These are phyloP conservation scores for Punica granatum DNA, from an alignment of 345 rosid species.

Conservation along the genomic window DNA sequence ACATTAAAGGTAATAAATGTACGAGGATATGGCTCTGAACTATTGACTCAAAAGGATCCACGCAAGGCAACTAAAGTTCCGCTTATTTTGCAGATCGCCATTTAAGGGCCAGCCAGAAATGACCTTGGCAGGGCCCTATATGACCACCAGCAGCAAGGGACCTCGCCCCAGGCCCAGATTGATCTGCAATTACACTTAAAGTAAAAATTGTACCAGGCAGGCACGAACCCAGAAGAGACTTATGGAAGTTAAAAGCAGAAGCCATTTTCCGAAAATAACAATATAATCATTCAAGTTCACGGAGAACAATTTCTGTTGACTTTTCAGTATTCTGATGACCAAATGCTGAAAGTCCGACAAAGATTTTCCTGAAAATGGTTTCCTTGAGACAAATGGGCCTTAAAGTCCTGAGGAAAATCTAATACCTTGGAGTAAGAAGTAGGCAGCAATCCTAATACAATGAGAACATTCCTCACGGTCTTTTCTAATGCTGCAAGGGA, in stretches of 20 bases:
- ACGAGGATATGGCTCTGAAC: too few relatives aligned
- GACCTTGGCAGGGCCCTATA: too few relatives aligned
- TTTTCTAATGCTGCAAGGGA: constrained; percentile 64
- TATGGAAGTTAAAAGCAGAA: not conserved
- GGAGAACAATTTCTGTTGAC: not conserved
- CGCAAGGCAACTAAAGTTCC: too few relatives aligned
- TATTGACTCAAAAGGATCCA: too few relatives aligned
- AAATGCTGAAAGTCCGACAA: not conserved
- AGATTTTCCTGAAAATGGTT: not conserved
- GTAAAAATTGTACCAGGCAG: too few relatives aligned
- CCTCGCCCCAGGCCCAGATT: too few relatives aligned
- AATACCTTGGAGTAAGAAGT: constrained; percentile 65
- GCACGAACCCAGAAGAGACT: too few relatives aligned
- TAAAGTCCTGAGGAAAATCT: constrained; percentile 2
- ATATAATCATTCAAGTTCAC: not conserved
- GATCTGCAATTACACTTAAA: too few relatives aligned
- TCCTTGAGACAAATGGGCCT: not conserved
- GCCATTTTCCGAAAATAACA: not conserved
- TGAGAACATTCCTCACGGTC: constrained; percentile 49
- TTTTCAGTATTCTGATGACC: not conserved
- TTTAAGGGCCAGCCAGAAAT: too few relatives aligned
- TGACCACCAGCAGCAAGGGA: too few relatives aligned
- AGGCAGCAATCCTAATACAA: constrained; percentile 70
- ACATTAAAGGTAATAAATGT: too few relatives aligned
- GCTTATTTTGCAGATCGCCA: too few relatives aligned